A percentile compares a stretch with the other conserved stretches of the same genome.
phyloP scores from a whole-genome alignment of 2,329 filamentous ascomycete genomes.

The Aspergillus terreus region DNA sequence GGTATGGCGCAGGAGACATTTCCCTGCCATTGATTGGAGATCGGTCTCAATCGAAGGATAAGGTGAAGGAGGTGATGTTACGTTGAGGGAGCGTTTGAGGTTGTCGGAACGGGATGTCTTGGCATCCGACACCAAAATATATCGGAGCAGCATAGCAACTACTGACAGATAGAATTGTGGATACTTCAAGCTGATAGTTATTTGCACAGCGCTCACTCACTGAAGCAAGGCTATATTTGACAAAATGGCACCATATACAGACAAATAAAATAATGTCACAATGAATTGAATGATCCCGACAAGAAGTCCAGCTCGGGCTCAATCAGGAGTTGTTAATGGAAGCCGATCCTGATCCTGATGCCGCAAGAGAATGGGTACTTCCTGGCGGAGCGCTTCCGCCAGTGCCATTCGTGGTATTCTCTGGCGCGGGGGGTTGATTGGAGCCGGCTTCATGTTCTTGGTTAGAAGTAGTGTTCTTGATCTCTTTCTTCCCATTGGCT shows the following conservation, averaged over 20 bases:
- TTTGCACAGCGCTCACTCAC: no score
- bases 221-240: not conserved
- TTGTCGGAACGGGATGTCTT: not conserved
- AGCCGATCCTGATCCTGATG: constrained; percentile 25
- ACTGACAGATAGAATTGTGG: not conserved
- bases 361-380: constrained; percentile 29
- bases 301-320: not conserved
- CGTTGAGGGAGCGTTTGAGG: not conserved
- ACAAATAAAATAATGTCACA: constrained; percentile 4
- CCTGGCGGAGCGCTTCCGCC: constrained; percentile 19
- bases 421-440: constrained; percentile 6
- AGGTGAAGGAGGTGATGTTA: not conserved
- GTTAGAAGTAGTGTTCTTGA: constrained; percentile 25
- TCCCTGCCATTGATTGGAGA: constrained; percentile 13
- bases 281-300: not conserved
- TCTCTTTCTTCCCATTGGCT: constrained; percentile 73
- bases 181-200: no score
- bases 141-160: not conserved
- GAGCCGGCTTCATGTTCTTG: constrained; percentile 13
- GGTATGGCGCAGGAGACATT: constrained; percentile 6
- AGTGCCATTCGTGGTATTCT: constrained; percentile 18
- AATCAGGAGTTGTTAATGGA: constrained; percentile 17
- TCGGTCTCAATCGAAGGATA: not conserved
- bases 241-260: constrained; percentile 3
- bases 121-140: not conserved